Base-by-base conservation (phyloP, 495 filamentous ascomycete species). In the Trichoderma asperelloides region DNA sequence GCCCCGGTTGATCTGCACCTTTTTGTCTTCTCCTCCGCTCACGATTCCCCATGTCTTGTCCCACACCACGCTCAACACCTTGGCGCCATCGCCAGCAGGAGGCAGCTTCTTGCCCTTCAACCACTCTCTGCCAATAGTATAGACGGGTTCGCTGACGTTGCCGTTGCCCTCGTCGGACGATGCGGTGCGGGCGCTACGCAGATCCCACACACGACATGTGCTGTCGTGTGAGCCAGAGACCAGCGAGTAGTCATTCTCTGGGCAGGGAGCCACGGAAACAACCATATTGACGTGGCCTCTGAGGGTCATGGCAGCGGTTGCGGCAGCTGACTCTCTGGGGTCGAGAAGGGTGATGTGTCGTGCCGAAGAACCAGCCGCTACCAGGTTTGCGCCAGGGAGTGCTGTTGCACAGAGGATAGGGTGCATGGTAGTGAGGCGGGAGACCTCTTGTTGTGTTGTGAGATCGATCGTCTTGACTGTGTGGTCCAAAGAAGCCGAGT, bases 21-120 rank as follows among this genome's bases (percentile, higher is more conserved):
- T 85, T 79, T 91, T 93, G 76, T 98, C 95, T 84, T 97, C 93
- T 15, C 93, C 91, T 7, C 80, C 93, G 76, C 91, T 96, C 27
- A 97, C 89, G 75, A 98, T 96, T 9, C 95, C 95, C 51, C 96
- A 82, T 23, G 82, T 80, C 70, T 78, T 78, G 78, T 96, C 91
- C 95, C 95, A 98, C 71, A 81, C 86, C 7, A 98, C 91, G 21
- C 87, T 85, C 80, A 98, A 96, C 57, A 98, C 92, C 84, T 96
- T 96, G 62, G 87, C 85, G 45, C 91, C 91, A 51, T 96, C 91
- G 27, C 91, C 91, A 28, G 83, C 85, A 16, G 83, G 79, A 37
- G 78, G 78, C 71, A 80, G 80, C 72, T 82, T 85, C 63, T 80
- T 80, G 23, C 73, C 74, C 76, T 73, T 76, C 69, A 70, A 82